phyloP scores from a whole-genome alignment of 805 yeast species.

The Yarrowia porcina region DNA sequence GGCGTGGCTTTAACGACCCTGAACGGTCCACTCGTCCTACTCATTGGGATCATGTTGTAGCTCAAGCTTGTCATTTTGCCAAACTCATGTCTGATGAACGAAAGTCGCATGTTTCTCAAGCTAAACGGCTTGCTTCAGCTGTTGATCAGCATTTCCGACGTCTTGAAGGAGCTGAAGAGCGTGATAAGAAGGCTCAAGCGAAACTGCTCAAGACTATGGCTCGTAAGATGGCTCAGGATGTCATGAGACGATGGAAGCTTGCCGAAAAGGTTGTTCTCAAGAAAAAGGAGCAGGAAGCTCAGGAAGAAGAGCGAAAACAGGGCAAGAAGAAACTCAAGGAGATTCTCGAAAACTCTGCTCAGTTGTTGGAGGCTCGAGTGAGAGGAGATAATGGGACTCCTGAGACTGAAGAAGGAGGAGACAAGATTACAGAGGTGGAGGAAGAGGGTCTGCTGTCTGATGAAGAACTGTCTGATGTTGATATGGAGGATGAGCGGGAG shows the following conservation, averaged over 20 bases:
- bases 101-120: constrained; percentile 59
- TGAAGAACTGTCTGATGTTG: constrained; percentile 45
- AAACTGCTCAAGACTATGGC: constrained; percentile 67
- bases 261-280: constrained; percentile 78
- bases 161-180: constrained; percentile 82
- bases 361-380: constrained; percentile 75
- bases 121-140: constrained; percentile 73
- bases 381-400: constrained; percentile 32
- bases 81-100: constrained; percentile 65
- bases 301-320: constrained; percentile 70
- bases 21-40: constrained; percentile 45
- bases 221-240: constrained; percentile 76
- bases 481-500: constrained; percentile 35
- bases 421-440: too few species aligned
- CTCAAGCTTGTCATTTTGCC: constrained; percentile 72
- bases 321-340: constrained; percentile 86
- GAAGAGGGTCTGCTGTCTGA: constrained; percentile 40
- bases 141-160: constrained; percentile 83
- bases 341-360: constrained; percentile 88
- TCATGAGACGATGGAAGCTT: constrained; percentile 83
- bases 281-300: constrained; percentile 59
- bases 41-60: constrained; percentile 67
- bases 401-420: constrained; percentile 36
- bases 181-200: constrained; percentile 71
- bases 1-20: constrained; percentile 49